Evolutionary conservation across 805 yeast species (phyloP).

Genomic region (Pichia ethanolica): DNA sequence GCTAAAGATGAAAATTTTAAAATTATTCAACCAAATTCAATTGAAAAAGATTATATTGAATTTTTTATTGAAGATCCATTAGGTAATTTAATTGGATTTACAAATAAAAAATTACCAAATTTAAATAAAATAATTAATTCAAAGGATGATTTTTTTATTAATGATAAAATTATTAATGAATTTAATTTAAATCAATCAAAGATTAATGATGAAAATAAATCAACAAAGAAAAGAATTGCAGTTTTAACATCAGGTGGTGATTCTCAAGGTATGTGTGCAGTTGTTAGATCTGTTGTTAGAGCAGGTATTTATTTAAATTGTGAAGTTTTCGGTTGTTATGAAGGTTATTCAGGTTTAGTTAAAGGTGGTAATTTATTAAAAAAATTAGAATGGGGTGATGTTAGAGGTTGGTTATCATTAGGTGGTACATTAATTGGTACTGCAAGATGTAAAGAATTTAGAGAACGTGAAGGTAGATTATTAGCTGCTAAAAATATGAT

Average conservation of each 20-base stretch:
- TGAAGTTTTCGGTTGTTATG: conserved; percentile 85
- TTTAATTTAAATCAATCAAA: background rate
- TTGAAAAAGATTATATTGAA: conserved; percentile 11
- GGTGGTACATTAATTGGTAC: conserved; percentile 98
- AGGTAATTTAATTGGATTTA: conserved; percentile 52
- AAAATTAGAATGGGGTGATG: conserved; percentile 88
- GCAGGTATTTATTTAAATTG: conserved; percentile 84
- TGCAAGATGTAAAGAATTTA: conserved; percentile 83
- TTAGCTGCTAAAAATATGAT: conserved; percentile 80
- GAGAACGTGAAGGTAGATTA: conserved; percentile 78
- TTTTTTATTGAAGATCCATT: conserved; percentile 54
- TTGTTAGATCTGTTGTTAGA: conserved; percentile 91
- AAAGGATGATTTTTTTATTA: conserved; percentile 10
- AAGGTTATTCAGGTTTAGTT: conserved; percentile 92
- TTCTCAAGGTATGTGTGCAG: conserved; percentile 97
- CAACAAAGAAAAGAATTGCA: conserved; percentile 46
- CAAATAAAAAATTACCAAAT: conserved; percentile 30
- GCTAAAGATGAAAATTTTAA: conserved; percentile 15
- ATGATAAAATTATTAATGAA: background rate
- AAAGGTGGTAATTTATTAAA: conserved; percentile 71
- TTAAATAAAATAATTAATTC: conserved; percentile 1
- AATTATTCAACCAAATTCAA: conserved; percentile 10
- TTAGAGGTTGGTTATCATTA: conserved; percentile 82
- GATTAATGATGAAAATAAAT: background rate
- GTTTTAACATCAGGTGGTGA: conserved; percentile 99